Evolutionary conservation across 2,329 filamentous ascomycete genomes (phyloP).

Genomic region (Cercospora nicotianae): DNA sequence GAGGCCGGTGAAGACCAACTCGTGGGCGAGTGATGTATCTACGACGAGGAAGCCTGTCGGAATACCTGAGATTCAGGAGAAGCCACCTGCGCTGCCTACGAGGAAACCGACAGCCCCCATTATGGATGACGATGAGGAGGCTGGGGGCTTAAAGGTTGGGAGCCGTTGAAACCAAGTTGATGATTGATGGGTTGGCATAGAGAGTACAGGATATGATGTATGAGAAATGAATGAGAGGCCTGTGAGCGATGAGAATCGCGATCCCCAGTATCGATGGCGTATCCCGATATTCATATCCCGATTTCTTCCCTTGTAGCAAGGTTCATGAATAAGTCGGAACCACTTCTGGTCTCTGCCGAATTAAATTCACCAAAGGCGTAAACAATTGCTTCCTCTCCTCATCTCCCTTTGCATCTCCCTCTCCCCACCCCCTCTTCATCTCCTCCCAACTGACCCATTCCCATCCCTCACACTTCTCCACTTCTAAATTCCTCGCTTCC

Average conservation of each 20-base stretch:
- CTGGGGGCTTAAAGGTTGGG: conserved; percentile 35
- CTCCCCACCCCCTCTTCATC: conserved; percentile 36
- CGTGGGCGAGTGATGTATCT: background rate
- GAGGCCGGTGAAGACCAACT: conserved; percentile 17
- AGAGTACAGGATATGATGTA: background rate
- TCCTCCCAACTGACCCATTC: conserved; percentile 55
- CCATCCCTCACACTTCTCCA: conserved; percentile 58
- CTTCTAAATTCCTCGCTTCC: conserved; percentile 51
- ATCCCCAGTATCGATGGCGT: no score
- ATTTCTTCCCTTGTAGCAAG: no score
- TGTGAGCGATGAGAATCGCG: background rate
- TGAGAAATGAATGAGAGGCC: background rate
- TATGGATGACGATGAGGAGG: conserved; percentile 33
- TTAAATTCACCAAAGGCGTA: conserved; percentile 50
- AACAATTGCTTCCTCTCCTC: conserved; percentile 44
- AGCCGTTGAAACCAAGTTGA: conserved; percentile 33
- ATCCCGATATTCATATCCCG: no score
- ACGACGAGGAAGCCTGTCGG: conserved; percentile 14
- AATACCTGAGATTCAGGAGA: conserved; percentile 5
- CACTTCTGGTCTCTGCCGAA: conserved; percentile 41
- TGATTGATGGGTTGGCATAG: background rate
- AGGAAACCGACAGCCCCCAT: conserved; percentile 30
- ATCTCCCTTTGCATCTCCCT: conserved; percentile 30
- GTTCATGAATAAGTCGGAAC: conserved; percentile 5
- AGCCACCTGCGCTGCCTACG: conserved; percentile 29